Percentiles rank a stretch among this genome's conserved stretches.
Conservation (phyloP, 2,329 filamentous ascomycete genomes). For the Beauveria bassiana region DNA sequence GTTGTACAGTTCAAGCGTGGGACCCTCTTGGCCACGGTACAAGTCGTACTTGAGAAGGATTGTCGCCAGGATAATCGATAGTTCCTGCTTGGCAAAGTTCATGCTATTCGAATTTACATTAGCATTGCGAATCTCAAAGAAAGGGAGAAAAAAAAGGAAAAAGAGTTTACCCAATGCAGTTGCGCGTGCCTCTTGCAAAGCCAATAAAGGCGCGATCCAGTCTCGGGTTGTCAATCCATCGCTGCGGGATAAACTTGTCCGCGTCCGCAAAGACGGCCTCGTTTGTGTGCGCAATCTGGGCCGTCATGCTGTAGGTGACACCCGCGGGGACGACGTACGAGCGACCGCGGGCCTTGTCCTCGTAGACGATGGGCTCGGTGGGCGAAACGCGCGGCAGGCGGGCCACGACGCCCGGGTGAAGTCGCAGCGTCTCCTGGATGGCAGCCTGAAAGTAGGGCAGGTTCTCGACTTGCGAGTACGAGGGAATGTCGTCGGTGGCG, state of each 20-base stretch:
- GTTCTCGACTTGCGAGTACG: slow-evolving; percentile 1
- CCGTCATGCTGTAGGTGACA: slow-evolving; percentile 31
- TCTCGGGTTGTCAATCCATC: slow-evolving; percentile 19
- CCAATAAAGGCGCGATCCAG: not conserved
- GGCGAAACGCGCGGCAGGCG: slow-evolving; percentile 21
- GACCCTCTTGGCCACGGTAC: not conserved
- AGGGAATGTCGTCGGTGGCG: not conserved
- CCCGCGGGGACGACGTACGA: slow-evolving; percentile 23
- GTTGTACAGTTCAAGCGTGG: not conserved
- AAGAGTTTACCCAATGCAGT: not conserved
- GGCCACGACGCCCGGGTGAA: slow-evolving; percentile 20
- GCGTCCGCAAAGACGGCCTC: slow-evolving; percentile 31
- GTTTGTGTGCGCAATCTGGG: slow-evolving; percentile 31
- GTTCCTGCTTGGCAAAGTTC: slow-evolving; percentile 4
- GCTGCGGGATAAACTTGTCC: slow-evolving; percentile 30
- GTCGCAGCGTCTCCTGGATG: slow-evolving; percentile 9
- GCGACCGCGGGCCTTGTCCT: slow-evolving; percentile 19
- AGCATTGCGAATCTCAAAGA: not conserved
- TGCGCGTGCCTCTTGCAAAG: not conserved
- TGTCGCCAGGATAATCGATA: not conserved
- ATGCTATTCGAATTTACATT: not conserved
- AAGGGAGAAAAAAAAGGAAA: not conserved
- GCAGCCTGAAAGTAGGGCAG: slow-evolving; percentile 8
- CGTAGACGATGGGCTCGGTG: slow-evolving; percentile 22
- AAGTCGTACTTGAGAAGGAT: slow-evolving; percentile 2